Evolutionary conservation across 805 yeast genomes (phyloP).

Genomic region (Metschnikowia matae): DNA sequence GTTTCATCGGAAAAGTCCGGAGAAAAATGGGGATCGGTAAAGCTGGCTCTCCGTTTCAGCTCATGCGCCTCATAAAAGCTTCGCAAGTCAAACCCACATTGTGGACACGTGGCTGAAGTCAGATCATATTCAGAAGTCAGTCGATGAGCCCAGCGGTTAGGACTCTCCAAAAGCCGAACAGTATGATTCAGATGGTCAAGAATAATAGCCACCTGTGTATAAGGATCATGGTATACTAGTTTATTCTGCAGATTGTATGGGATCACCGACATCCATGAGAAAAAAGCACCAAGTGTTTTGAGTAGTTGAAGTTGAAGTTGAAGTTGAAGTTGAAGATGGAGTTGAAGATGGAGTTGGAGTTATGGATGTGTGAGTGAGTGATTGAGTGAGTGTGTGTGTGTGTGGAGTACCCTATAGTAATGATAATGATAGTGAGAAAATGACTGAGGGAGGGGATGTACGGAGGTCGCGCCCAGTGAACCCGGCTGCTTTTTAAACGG

Average conservation of each 20-base stretch:
- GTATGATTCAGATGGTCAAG: conserved; percentile 26
- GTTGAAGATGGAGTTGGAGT: too few species aligned
- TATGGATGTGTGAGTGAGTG: too few species aligned
- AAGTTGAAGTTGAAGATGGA: too few species aligned
- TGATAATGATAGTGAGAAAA: too few species aligned
- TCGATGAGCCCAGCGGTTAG: background rate
- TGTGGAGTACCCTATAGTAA: too few species aligned
- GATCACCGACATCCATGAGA: conserved; percentile 31
- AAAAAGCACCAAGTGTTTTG: too few species aligned
- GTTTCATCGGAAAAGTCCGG: background rate
- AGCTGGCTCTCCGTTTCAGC: background rate
- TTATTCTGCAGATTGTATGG: conserved; percentile 28
- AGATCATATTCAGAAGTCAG: background rate
- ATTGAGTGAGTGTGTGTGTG: too few species aligned
- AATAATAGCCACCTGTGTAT: conserved; percentile 30
- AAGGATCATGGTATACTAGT: conserved; percentile 35
- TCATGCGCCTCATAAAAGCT: background rate
- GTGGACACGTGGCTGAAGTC: conserved; percentile 1
- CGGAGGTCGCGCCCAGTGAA: too few species aligned
- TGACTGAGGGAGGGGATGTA: too few species aligned
- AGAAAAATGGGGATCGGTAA: background rate
- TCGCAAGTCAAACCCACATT: background rate
- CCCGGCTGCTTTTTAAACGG: too few species aligned
- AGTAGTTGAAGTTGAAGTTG: too few species aligned
- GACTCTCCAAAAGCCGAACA: background rate